Percentiles rank a stretch among this genome's conserved stretches.
Conservation (phyloP, 2,329 filamentous ascomycete genomes). For the Arthrobotrys pseudoclavata region DNA sequence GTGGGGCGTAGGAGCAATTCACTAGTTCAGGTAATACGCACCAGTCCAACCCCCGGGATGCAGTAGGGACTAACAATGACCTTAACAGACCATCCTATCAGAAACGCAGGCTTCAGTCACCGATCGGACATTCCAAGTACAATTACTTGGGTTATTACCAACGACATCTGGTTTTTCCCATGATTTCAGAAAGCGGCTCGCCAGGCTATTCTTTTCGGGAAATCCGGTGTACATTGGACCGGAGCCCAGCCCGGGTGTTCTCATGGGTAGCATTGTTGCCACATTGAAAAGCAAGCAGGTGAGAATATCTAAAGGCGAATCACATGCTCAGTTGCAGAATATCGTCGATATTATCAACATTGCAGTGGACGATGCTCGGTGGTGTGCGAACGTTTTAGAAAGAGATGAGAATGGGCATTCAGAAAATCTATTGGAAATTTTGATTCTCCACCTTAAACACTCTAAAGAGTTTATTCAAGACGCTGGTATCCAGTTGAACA, state of each 20-base stretch:
- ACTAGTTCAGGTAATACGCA: neutral
- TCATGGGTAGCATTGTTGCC: conserved; percentile 67
- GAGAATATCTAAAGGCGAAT: conserved; percentile 68
- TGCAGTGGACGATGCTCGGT: conserved; percentile 76
- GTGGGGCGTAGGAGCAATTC: conserved; percentile 67
- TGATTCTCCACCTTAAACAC: conserved; percentile 63
- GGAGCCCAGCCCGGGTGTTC: conserved; percentile 66
- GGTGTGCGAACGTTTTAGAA: conserved; percentile 60
- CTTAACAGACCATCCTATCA: conserved; percentile 69
- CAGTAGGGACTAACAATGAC: conserved; percentile 2
- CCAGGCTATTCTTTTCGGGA: conserved; percentile 74
- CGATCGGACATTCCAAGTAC: conserved; percentile 71
- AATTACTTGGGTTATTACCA: conserved; percentile 74
- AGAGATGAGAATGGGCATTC: conserved; percentile 64
- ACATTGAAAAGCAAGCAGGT: conserved; percentile 71
- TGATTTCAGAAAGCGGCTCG: conserved; percentile 76
- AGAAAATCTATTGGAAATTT: conserved; percentile 34
- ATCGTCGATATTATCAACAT: conserved; percentile 79
- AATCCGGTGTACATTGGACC: conserved; percentile 62
- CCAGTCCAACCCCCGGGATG: neutral
- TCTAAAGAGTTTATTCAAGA: conserved; percentile 64
- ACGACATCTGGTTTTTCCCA: conserved; percentile 70
- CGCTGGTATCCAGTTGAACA: conserved; percentile 64
- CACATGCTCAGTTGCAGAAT: conserved; percentile 79
- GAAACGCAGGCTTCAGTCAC: conserved; percentile 70